Evolutionary conservation across 2,329 filamentous ascomycete genomes (phyloP).

Genomic region (Fusarium foetens): DNA sequence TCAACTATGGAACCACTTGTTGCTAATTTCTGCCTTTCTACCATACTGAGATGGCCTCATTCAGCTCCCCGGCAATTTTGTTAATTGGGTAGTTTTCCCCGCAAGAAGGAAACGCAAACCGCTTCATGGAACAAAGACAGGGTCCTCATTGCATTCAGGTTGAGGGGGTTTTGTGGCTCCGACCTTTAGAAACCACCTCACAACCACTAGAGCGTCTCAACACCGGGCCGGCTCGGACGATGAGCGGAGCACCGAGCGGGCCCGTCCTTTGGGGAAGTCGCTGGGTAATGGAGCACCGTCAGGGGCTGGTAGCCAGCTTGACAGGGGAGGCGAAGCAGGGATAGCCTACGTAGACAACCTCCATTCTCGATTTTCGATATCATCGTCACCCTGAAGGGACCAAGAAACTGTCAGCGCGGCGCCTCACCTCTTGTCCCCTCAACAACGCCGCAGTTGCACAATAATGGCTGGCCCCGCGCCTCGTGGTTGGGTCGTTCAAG

Average conservation of each 20-base stretch:
- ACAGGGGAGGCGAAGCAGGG: constrained; percentile 23
- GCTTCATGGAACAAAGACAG: constrained; percentile 16
- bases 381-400: constrained; percentile 22
- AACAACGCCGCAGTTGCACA: not conserved
- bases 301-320: constrained; percentile 21
- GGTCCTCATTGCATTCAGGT: constrained; percentile 34
- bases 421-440: constrained; percentile 19
- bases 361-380: constrained; percentile 26
- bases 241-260: constrained; percentile 42
- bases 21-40: constrained; percentile 3
- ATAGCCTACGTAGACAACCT: constrained; percentile 16
- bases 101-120: constrained; percentile 15
- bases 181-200: constrained; percentile 28
- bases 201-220: constrained; percentile 21
- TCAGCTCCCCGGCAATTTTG: not conserved
- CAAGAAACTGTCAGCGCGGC: constrained; percentile 9
- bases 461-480: constrained; percentile 4
- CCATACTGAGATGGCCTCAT: constrained; percentile 17
- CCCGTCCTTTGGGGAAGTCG: constrained; percentile 18
- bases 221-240: constrained; percentile 45
- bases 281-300: constrained; percentile 24
- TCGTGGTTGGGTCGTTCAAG: constrained; percentile 9
- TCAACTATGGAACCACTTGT: constrained; percentile 1
- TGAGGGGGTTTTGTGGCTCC: constrained; percentile 30
- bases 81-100: constrained; percentile 26